These are phyloP conservation scores for Clohesyomyces aquaticus DNA, from an alignment of 495 filamentous ascomycete species.

Conservation along the genomic window DNA sequence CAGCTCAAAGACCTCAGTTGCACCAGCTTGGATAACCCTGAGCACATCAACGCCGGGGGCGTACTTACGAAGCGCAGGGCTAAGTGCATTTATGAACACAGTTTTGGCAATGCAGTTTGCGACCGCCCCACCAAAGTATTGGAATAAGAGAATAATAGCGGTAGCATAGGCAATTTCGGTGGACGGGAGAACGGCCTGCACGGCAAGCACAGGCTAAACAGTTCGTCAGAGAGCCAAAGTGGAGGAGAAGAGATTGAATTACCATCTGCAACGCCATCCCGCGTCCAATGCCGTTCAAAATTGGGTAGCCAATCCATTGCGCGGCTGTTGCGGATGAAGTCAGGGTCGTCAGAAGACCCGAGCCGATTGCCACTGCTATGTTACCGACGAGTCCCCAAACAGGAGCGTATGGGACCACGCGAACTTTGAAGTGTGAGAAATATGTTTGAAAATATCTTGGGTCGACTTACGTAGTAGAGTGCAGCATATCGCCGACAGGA, in stretches of 20 bases:
- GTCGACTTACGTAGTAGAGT: conserved; percentile 13
- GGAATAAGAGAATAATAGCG: conserved; percentile 24
- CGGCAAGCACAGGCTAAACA: conserved; percentile 19
- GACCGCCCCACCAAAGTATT: conserved; percentile 24
- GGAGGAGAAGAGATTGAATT: not conserved
- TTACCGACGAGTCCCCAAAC: conserved; percentile 25
- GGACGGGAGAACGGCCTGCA: conserved; percentile 10
- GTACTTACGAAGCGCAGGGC: conserved; percentile 9
- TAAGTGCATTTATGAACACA: conserved; percentile 20
- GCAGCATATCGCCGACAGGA: conserved; percentile 2
- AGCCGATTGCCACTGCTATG: conserved; percentile 36
- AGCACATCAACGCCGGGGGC: conserved; percentile 23
- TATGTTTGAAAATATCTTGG: not conserved
- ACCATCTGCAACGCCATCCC: conserved; percentile 31
- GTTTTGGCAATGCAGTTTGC: conserved; percentile 19
- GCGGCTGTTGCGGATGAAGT: conserved; percentile 33
- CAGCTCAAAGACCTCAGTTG: conserved; percentile 37
- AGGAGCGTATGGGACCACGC: conserved; percentile 4
- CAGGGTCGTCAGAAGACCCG: conserved; percentile 45
- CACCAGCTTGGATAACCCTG: conserved; percentile 7
- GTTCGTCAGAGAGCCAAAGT: not conserved
- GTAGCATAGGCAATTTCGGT: conserved; percentile 6
- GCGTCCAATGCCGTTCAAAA: conserved; percentile 42
- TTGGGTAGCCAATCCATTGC: conserved; percentile 47
- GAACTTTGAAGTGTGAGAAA: conserved; percentile 9